Conservation (phyloP, 169 alveolate genomes). For the Plasmodium vinckei region DNA sequence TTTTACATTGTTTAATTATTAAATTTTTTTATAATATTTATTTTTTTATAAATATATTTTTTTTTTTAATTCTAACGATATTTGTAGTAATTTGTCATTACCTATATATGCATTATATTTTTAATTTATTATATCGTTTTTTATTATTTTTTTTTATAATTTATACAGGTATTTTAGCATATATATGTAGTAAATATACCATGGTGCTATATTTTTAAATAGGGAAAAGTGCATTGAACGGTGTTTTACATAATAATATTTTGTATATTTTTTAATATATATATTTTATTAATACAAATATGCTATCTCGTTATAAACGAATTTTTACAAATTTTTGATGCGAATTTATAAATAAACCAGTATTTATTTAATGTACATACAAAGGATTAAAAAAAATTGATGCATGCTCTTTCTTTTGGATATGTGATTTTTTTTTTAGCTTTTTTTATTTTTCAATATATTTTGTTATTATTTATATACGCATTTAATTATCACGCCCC, state of each 20-base stretch:
- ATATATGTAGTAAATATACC: neutral
- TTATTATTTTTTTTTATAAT: neutral
- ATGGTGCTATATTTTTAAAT: neutral
- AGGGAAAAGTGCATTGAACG: neutral
- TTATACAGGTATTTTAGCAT: neutral
- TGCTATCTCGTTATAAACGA: neutral
- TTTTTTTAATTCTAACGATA: neutral
- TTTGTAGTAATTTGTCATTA: neutral
- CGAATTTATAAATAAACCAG: no score
- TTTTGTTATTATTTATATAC: no score
- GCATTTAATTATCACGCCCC: no score
- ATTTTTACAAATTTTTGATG: no score
- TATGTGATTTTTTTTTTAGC: neutral
- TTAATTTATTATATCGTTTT: neutral
- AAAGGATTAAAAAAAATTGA: no score
- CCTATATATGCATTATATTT: neutral
- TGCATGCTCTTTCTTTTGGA: neutral
- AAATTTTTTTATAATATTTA: neutral
- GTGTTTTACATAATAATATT: neutral
- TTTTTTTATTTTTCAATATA: neutral
- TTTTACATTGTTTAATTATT: neutral
- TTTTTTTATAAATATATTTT: neutral
- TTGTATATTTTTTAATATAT: neutral
- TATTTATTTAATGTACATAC: no score
- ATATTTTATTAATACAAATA: neutral